Conservation (phyloP, 2,329 filamentous ascomycete species). For the Pyrenochaeta sp. region DNA sequence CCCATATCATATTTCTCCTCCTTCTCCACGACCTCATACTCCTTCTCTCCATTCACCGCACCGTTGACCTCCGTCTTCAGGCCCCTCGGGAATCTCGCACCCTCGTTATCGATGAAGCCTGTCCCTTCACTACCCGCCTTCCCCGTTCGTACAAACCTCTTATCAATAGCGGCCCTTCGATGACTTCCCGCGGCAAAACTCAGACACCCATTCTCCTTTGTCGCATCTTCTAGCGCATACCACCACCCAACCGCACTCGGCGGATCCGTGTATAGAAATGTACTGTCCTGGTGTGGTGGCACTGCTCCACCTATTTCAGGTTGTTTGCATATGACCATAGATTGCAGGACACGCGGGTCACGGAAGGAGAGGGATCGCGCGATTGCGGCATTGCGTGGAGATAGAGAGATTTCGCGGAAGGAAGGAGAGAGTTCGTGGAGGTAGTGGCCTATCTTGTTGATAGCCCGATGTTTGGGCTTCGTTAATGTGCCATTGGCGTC, state of each 20-base stretch:
- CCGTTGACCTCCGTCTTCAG: slow-evolving; percentile 52
- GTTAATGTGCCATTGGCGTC: slow-evolving; percentile 68
- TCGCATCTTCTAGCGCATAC: slow-evolving; percentile 96
- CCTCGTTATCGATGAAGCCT: slow-evolving; percentile 69
- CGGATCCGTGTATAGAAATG: slow-evolving; percentile 89
- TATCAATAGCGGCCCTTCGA: slow-evolving; percentile 72
- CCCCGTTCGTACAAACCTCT: slow-evolving; percentile 75
- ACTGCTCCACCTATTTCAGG: slow-evolving; percentile 94
- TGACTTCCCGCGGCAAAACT: slow-evolving; percentile 88
- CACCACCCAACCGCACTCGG: slow-evolving; percentile 94
- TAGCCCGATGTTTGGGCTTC: slow-evolving; percentile 82
- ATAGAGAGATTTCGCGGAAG: slow-evolving; percentile 63
- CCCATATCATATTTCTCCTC: slow-evolving; percentile 74
- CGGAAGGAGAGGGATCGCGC: slow-evolving; percentile 75
- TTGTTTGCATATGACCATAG: slow-evolving; percentile 99
- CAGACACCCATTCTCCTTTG: slow-evolving; percentile 84
- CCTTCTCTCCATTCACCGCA: slow-evolving; percentile 41
- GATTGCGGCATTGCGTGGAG: slow-evolving; percentile 66
- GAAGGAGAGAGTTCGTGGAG: slow-evolving; percentile 57
- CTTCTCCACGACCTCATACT: slow-evolving; percentile 39
- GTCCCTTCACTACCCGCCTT: slow-evolving; percentile 48
- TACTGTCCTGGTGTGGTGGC: slow-evolving; percentile 89
- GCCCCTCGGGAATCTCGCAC: slow-evolving; percentile 66
- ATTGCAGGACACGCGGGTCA: slow-evolving; percentile 84
- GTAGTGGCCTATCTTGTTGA: slow-evolving; percentile 73